phyloP scores from a whole-genome alignment of 2,329 filamentous ascomycete genomes.

The Macrophomina tecta region DNA sequence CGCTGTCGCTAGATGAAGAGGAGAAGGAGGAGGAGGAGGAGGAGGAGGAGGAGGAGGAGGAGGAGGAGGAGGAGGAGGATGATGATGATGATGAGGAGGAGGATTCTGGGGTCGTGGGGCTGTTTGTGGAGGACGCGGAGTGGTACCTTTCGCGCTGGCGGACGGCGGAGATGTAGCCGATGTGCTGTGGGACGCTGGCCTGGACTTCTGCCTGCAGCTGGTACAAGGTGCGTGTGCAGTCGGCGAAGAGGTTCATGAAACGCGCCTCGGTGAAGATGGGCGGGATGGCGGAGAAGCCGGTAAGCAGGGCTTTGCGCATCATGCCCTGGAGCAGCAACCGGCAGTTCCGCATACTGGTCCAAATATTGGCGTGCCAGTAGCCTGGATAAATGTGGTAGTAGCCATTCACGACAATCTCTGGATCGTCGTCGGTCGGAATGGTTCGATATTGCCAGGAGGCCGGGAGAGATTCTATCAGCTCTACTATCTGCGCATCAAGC shows the following conservation, averaged over 20 bases:
- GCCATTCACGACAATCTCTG: slow-evolving; percentile 33
- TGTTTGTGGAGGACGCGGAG: not conserved
- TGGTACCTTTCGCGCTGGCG: slow-evolving; percentile 12
- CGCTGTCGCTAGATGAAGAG: no score
- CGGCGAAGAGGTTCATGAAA: slow-evolving; percentile 36
- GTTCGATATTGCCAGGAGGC: not conserved
- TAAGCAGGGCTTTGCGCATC: slow-evolving; percentile 34
- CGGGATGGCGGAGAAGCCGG: slow-evolving; percentile 36
- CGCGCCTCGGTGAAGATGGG: slow-evolving; percentile 33
- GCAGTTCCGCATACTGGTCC: slow-evolving; percentile 39
- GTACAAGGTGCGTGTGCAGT: slow-evolving; percentile 36
- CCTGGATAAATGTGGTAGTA: slow-evolving; percentile 40
- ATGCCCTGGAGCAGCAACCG: slow-evolving; percentile 36
- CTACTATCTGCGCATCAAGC: not conserved
- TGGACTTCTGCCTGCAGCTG: slow-evolving; percentile 41
- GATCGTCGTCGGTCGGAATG: slow-evolving; percentile 19
- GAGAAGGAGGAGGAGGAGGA: no score
- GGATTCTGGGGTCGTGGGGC: not conserved
- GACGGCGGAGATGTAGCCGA: slow-evolving; percentile 39
- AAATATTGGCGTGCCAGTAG: slow-evolving; percentile 40
- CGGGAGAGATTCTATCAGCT: not conserved
- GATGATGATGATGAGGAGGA: slow-evolving; percentile 35
- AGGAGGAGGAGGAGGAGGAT: not conserved
- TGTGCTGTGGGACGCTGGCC: slow-evolving; percentile 43
- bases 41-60: slow-evolving; percentile 30